Conservation (phyloP, 306 rosid genomes). For the Lathyrus tuberosus region DNA sequence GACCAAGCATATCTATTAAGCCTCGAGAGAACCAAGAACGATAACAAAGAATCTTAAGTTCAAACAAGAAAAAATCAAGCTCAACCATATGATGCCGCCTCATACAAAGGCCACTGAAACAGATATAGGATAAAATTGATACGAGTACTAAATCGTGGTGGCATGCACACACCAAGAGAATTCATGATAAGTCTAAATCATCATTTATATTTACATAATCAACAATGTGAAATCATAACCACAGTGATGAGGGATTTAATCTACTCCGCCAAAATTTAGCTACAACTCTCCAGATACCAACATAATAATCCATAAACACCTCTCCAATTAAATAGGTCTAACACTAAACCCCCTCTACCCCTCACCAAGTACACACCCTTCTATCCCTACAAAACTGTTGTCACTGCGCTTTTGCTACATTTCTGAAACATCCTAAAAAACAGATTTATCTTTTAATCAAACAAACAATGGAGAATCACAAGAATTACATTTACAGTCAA, state of each 20-base stretch:
- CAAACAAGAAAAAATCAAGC: neutral
- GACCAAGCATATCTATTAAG: conserved; percentile 8
- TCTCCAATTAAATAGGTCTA: conserved; percentile 34
- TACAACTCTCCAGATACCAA: conserved; percentile 27
- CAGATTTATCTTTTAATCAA: conserved; percentile 40
- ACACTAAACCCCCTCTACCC: conserved; percentile 15
- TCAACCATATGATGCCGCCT: neutral
- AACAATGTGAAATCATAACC: conserved; percentile 14
- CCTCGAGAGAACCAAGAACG: conserved; percentile 2
- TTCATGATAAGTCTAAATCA: neutral
- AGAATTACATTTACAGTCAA: conserved; percentile 48
- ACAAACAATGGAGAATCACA: conserved; percentile 35
- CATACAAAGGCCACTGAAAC: conserved; percentile 5
- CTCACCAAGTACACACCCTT: conserved; percentile 38
- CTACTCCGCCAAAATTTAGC: conserved; percentile 43
- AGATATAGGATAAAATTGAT: neutral
- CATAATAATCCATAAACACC: conserved; percentile 9
- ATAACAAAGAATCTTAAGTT: neutral
- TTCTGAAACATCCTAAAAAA: conserved; percentile 65
- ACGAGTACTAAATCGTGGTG: neutral
- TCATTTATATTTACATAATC: conserved; percentile 32
- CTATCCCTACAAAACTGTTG: conserved; percentile 70
- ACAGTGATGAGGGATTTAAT: conserved; percentile 21
- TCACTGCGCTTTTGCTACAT: conserved; percentile 56
- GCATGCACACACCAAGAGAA: conserved; percentile 5